Evolutionary conservation across 1,139 yeast genomes (phyloP).

Genomic region (Saccharomyces hybrid): DNA sequence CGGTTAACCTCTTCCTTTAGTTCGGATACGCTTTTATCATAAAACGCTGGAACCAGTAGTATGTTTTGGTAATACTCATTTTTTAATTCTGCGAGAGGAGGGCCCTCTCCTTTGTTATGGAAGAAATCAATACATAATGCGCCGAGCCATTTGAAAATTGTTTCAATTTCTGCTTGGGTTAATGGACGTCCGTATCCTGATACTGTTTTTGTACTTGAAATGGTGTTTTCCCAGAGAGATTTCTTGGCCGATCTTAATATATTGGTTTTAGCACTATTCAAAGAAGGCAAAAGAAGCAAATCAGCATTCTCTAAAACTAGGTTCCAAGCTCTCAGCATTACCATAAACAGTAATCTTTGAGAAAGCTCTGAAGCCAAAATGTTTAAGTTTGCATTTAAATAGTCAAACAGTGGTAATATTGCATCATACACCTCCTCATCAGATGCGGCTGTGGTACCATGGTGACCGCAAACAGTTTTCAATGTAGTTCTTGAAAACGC

Average conservation of each 20-base stretch:
- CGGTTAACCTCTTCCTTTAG: conserved; percentile 55
- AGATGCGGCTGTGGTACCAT: conserved; percentile 40
- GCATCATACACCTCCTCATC: conserved; percentile 57
- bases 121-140: conserved; percentile 64
- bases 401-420: conserved; percentile 66
- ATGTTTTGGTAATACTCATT: conserved; percentile 59
- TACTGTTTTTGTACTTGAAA: conserved; percentile 27
- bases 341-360: conserved; percentile 49
- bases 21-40: conserved; percentile 47
- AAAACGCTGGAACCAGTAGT: conserved; percentile 57
- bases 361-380: conserved; percentile 61
- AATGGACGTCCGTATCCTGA: conserved; percentile 50
- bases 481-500: conserved; percentile 44
- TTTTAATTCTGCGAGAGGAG: conserved; percentile 57
- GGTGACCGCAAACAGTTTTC: conserved; percentile 45
- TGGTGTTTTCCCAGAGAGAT: conserved; percentile 34
- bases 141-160: conserved; percentile 65
- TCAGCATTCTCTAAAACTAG: conserved; percentile 61
- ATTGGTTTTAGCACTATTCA: conserved; percentile 49
- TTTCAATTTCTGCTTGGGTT: conserved; percentile 55
- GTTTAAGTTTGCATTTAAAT: conserved; percentile 60
- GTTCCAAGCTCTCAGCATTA: conserved; percentile 74
- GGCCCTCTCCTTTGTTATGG: conserved; percentile 79
- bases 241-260: conserved; percentile 23
- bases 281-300: conserved; percentile 58